Base-by-base conservation (phyloP, 1,139 yeast species). In the Geotrichum restrictum region DNA sequence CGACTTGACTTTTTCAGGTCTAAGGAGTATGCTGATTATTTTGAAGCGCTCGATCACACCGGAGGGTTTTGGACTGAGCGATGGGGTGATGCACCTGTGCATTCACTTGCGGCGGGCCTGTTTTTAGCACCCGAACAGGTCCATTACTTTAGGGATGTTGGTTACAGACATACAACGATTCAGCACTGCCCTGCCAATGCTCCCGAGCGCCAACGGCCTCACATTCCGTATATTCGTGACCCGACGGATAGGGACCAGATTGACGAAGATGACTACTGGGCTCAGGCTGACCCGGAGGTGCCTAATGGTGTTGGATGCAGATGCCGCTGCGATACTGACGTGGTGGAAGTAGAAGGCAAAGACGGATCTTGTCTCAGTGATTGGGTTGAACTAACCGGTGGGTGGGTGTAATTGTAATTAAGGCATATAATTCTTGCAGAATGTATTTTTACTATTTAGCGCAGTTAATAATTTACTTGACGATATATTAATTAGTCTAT, bases 81-180 rank as follows among this genome's bases (percentile, higher is more conserved):
- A 63, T 89, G 96, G 96, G 97, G 97, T 1, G 97, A 89, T 73
- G 96, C 96, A 0, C 95, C 96, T 0, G 81, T 89, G 1, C 97
- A 88, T 67, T 84, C 95, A 1, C 71, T 89, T 21, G 97, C 93
- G 0, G 78, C 85, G 5, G 94, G 88, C 0, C 75, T 89, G 77
- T 74, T 85, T 63, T 70, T 88, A 45, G 76, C 83, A 52, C 66
- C 82, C 1, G 72, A 79, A 3, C 88, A 88, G 54, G 73, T 89
- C 11, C 97, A 89, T 69, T 89, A 89, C 68, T 89, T 89, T 70
- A 72, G 96, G 59, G 97, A 89, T 64, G 84, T 89, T 60, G 97
- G 96, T 0, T 89, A 89, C 67, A 74, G 80, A 53, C 97, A 89
- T 65, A 79, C 93, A 0, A 79, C 83, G 0, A 72, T 89, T 53